Evolutionary conservation across 257 asterid species (phyloP), one percentile per base, ranked within the genome.

Genomic region (Linderniella brevidens): DNA sequence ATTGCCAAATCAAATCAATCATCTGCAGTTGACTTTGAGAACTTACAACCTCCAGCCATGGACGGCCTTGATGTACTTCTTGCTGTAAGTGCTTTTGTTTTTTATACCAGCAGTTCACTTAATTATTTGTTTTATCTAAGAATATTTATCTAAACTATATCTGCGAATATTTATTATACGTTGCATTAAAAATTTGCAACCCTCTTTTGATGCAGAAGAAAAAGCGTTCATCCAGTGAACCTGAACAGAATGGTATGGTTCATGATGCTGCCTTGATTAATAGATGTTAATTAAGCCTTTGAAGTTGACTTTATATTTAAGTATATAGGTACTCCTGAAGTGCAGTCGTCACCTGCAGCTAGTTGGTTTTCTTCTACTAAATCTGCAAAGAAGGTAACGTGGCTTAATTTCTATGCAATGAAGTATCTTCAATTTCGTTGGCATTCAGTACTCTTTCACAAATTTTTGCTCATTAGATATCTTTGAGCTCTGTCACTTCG

Each of bases 331-430:
- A 65, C 52, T 65, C 49, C 77, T 56, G 68, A 57, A 57, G 58
- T 60, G 71, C 82, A 74, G 58, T 57, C 79, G 61, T 75, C 96
- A 52, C 77, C 87, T 54, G 64, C 98, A 55, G 83, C 87, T 68
- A 50, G 71, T 66, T 90, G 98, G 98, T 90, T 90, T 81, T 50
- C 93, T 49, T 85, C 96, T 36, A 37, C 92, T 25, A 81, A 75
- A 69, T 80, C 98, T 50, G 85, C 86, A 37, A 90, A 79, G 67
- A 85, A 85, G 96, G 99, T 85, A 49, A 36, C 40, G 17, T 50
- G 48, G 35, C 42, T 17, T 49, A 35, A 47, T 49, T 39, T 39
- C 36, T 50, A 49, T 40, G 43, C 20, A 17, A 13, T 37, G 16
- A 38, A 37, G 41, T 52, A 42, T 42, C 38, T 55, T 58, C 50